Evolutionary conservation across 2,329 filamentous ascomycete genomes (phyloP), one percentile per base, ranked within the genome.

Genomic region (Botrytis elliptica): DNA sequence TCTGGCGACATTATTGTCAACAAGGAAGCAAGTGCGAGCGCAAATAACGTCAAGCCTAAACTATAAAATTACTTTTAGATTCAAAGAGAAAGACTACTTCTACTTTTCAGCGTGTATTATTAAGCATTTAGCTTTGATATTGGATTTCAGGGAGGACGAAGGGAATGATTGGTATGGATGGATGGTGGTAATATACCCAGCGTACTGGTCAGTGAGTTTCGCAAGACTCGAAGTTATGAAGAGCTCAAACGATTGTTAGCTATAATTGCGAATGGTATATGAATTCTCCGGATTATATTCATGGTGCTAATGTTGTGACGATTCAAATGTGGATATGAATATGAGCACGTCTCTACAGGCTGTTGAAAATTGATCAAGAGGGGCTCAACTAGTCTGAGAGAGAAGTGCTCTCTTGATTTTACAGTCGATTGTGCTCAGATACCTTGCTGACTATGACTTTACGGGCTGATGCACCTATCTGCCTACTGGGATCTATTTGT

Each of bases 1-100:
- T 92, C 88, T 44, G 94, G 95, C 52, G 91, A 92, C 76, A 92
- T 98, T 8, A 88, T 91, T 8, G 82, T 97, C 74, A 99, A 98
- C 83, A 86, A 91, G 76, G 95, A 98, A 80, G 96, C 96, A 2
- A 97, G 91, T 75, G 93, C 92, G 60, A 76, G 75, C 20, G 78
- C 76, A 49, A 76, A 72, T 20, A 79, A 81, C n/a, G 66, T 78
- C 25, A 81, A 81, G 72, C 74, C 81, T 1, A 82, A 82, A 71
- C 70, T 82, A 70, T 81, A 72, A 77, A 12, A 22, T 22, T 29
- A 40, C 9, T 38, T 38, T 63, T 44, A 46, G 18, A 33, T 40
- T 52, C 7, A 25, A 38, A 25, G 22, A 16, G 0, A 3, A n/a
- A 57, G n/a, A 57, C 25, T 9, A 25, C 14, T 42, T 38, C 25